Base-by-base conservation (phyloP, 257 asterid species). In the Petrea volubilis region DNA sequence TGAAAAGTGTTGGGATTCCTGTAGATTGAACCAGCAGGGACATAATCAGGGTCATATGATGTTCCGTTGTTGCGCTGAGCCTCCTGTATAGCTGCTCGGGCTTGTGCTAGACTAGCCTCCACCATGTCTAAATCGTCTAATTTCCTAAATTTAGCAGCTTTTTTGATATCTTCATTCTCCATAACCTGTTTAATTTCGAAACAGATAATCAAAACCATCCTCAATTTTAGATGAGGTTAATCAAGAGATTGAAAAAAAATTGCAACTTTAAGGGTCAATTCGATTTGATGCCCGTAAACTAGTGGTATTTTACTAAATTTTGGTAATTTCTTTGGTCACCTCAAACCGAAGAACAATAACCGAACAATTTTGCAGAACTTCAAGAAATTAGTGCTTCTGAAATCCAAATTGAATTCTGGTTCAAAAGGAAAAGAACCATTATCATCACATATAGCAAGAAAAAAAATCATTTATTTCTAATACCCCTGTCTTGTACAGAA, bases 21-120 rank as follows among this genome's bases (percentile, higher is more conserved):
- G 46, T 87, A 87, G 36, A 79, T 29, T 3, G 79, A 67, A 17
- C 82, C 91, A 3, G 40, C 74, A 1, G 91, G 94, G 11, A 83
- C 80, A 33, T 81, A 87, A 1, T 85, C 89, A 0, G 86, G 80
- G 61, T 87, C 91, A 24, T 55, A 73, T 0, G 84, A 64, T 7
- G 82, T 73, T 46, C 67, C 73, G 2, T 83, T 85, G 64, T 73
- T 70, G 38, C 27, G 77, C 18, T 23, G 82, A 28, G 77, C 60
- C 41, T 81, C 81, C 27, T 63, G 82, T 36, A 87, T 81, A 21
- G 73, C 60, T 15, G 73, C 72, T 78, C 94, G 80, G 13, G 83
- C 86, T 74, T 60, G 75, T 4, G 85, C 80, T 18, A 87, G 73
- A 28, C 81, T 73, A 36, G 81, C 91, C 75, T 87, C 94, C 17